Base-by-base conservation (phyloP, 495 filamentous ascomycete species). In the Aspergillus taichungensis region DNA sequence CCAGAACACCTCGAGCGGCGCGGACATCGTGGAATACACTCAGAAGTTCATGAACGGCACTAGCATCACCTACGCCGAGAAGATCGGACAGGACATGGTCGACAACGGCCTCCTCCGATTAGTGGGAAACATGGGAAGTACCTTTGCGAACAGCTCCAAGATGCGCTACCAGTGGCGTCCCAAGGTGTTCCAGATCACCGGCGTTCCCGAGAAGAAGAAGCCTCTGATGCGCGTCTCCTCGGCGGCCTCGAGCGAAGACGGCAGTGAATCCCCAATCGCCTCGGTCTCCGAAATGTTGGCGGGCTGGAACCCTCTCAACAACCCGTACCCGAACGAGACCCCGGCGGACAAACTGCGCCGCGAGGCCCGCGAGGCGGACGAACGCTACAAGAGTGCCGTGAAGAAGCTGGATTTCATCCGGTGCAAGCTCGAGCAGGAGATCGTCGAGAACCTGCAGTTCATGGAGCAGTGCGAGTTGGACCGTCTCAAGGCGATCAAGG, bases 401-500 rank as follows among this genome's bases (percentile, higher is more conserved):
- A 75, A 79, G 46, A 88, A 84, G 63, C 77, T 97, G 30, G 92
- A 99, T 59, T 76, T 83, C 49, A 79, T 96, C 62, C 80, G 92
- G 33, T 97, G 94, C 66, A 86, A 86, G 34, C 72, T 99, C 11
- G 92, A 99, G 66, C 92, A 99, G 59, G 85, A 87, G 36, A 92
- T 97, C 62, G 81, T 94, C 47, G 76, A 87, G 29, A 89, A 97
- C 52, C 72, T 99, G 43, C 88, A 80, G 56, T 97, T 95, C 65
- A 88, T 99, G 77, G 92, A 99, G 71, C 88, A 91, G 51, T 99
- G 92, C 60, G 92, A 99, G 65, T 69, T 96, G 33, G 92, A 99
- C 62, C 78, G 92, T 35, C 76, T 99, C 33, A 96, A 94, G 72
- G 92, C 92, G 13, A 95, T 97, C 69, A 97, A 97, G 72, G 85